Percentiles rank a stretch among this genome's conserved stretches.
Evolutionary conservation across 768 basidiomycete species (phyloP).

Genomic region (Naganishia vaughanmartiniae): DNA sequence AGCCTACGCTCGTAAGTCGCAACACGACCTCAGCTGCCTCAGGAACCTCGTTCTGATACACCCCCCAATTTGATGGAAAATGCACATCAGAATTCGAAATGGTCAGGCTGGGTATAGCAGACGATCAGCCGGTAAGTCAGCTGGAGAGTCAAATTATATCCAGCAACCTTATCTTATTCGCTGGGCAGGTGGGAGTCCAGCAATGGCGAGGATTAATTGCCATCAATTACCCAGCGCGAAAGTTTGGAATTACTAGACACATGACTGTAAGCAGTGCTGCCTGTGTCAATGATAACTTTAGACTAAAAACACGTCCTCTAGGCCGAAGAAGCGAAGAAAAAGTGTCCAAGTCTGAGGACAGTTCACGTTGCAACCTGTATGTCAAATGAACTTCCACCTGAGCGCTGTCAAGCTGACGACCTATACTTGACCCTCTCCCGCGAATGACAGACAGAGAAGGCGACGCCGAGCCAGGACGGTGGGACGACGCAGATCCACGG

Average conservation of each 20-base stretch:
- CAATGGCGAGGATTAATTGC: slow-evolving; percentile 65
- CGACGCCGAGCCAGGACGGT: slow-evolving; percentile 74
- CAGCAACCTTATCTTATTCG: not conserved
- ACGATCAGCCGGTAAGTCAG: slow-evolving; percentile 41
- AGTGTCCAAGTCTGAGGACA: slow-evolving; percentile 76
- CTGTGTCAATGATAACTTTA: too few species aligned
- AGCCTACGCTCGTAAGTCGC: slow-evolving; percentile 55
- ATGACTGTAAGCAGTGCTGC: slow-evolving; percentile 28
- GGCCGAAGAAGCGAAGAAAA: slow-evolving; percentile 68
- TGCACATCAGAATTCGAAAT: slow-evolving; percentile 70
- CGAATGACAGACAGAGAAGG: slow-evolving; percentile 36
- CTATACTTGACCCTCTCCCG: not conserved
- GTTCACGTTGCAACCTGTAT: slow-evolving; percentile 94
- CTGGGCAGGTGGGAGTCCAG: slow-evolving; percentile 36
- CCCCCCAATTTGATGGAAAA: not conserved
- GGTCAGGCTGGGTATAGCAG: slow-evolving; percentile 66
- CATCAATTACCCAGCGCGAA: slow-evolving; percentile 90
- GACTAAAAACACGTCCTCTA: slow-evolving; percentile 44
- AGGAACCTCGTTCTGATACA: too few species aligned
- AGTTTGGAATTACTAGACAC: slow-evolving; percentile 74
- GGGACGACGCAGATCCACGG: slow-evolving; percentile 79
- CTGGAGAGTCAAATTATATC: not conserved
- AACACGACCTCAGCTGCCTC: not conserved
- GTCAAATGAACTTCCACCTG: not conserved
- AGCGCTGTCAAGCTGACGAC: not conserved